Percentiles rank a stretch among this genome's conserved stretches.
Evolutionary conservation across 768 basidiomycete genomes (phyloP).

Genomic region (Boletus sp.): DNA sequence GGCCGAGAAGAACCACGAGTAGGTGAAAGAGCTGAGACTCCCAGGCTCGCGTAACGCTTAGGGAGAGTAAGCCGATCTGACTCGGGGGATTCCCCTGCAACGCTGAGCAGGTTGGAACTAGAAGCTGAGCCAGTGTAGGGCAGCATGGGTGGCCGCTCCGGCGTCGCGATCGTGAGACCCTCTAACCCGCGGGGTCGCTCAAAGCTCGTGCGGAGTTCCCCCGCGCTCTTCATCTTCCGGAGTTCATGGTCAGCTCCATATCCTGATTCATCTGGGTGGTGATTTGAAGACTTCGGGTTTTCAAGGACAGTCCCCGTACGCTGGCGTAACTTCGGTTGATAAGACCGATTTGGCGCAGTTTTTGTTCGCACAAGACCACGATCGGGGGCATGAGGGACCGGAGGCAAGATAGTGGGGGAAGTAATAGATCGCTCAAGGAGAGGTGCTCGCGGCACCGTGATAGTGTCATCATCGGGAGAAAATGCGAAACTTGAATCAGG

Average conservation of each 20-base stretch:
- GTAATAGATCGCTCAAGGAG: slow-evolving; percentile 52
- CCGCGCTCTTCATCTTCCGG: slow-evolving; percentile 85
- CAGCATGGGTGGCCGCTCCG: slow-evolving; percentile 42
- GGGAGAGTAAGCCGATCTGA: slow-evolving; percentile 38
- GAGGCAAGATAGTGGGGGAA: slow-evolving; percentile 40
- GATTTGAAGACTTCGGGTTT: slow-evolving; percentile 20
- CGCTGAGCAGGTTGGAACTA: slow-evolving; percentile 61
- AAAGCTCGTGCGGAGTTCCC: slow-evolving; percentile 57
- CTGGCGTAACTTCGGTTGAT: slow-evolving; percentile 44
- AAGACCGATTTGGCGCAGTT: slow-evolving; percentile 65
- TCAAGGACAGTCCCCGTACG: slow-evolving; percentile 30
- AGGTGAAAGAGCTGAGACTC: slow-evolving; percentile 41
- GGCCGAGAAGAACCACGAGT: slow-evolving; percentile 37
- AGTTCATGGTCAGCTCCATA: slow-evolving; percentile 56
- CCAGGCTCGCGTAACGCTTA: slow-evolving; percentile 69
- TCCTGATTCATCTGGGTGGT: slow-evolving; percentile 39
- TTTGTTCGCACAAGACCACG: slow-evolving; percentile 65
- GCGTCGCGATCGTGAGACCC: slow-evolving; percentile 32
- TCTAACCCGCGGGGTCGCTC: slow-evolving; percentile 27
- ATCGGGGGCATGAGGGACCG: slow-evolving; percentile 22
- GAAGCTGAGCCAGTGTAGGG: slow-evolving; percentile 64
- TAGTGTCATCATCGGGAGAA: slow-evolving; percentile 65
- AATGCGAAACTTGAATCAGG: slow-evolving; percentile 28
- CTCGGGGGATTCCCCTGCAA: slow-evolving; percentile 31
- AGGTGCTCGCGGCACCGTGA: slow-evolving; percentile 60